A percentile compares a stretch with the other conserved stretches of the same genome.
phyloP scores from a whole-genome alignment of 2,329 filamentous ascomycete species.

The Diaporthe amygdali region DNA sequence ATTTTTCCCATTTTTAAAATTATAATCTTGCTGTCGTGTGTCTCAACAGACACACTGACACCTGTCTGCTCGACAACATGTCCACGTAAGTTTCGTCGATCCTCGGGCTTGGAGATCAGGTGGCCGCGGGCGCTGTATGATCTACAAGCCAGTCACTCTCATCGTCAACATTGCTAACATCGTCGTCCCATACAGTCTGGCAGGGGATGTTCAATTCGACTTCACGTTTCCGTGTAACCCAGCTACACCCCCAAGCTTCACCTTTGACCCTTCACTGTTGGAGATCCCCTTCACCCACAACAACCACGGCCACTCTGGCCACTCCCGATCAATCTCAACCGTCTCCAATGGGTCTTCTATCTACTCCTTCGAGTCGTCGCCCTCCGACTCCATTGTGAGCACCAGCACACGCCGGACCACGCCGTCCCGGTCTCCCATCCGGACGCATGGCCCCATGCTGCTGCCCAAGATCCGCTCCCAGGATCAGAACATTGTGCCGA shows the following conservation, averaged over 20 bases:
- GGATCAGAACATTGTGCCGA: slow-evolving; percentile 75
- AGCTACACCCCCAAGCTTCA: slow-evolving; percentile 55
- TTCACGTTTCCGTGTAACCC: slow-evolving; percentile 63
- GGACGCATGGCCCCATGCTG: slow-evolving; percentile 79
- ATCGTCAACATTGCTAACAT: slow-evolving; percentile 33
- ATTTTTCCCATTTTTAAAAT: slow-evolving; percentile 11
- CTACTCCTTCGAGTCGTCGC: slow-evolving; percentile 71
- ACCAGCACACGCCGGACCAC: slow-evolving; percentile 69
- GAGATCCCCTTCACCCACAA: slow-evolving; percentile 56
- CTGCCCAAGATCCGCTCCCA: slow-evolving; percentile 86
- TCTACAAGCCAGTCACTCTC: background rate
- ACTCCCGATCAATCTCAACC: slow-evolving; percentile 69
- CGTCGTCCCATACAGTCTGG: slow-evolving; percentile 52
- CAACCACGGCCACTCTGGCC: slow-evolving; percentile 38
- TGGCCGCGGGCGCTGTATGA: background rate
- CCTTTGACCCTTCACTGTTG: slow-evolving; percentile 62
- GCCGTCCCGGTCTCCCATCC: slow-evolving; percentile 72
- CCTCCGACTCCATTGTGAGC: slow-evolving; percentile 64
- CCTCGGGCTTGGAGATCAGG: background rate
- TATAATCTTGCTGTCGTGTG: slow-evolving; percentile 23
- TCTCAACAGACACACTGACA: slow-evolving; percentile 9
- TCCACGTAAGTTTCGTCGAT: slow-evolving; percentile 44
- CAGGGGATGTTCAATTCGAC: slow-evolving; percentile 66
- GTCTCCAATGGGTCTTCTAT: slow-evolving; percentile 52
- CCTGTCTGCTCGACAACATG: slow-evolving; percentile 39